Evolutionary conservation across 2,329 filamentous ascomycete species (phyloP), one percentile per base, ranked within the genome.

Genomic region (Trichoderma pleuroti): DNA sequence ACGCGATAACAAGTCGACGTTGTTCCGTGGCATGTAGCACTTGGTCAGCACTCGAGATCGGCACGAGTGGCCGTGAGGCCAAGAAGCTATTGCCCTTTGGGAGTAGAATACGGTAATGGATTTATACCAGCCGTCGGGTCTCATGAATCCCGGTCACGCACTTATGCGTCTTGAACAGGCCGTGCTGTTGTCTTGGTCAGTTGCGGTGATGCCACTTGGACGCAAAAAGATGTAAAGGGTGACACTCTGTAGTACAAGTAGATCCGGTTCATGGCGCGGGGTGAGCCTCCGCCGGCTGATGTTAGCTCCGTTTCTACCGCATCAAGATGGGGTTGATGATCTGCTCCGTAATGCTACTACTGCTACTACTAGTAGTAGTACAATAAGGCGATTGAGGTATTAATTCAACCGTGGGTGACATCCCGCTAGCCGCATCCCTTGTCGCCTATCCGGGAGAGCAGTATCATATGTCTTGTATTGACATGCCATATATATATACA

Each of bases 361-460:
- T 3, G 5, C 3, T 28, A 28, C 26, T 28, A n/a, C n/a, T 24
- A 57, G 18, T 28, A 57, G 52, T 26, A 32, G n/a, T 36, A 59
- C 18, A 42, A 32, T 28, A 42, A 59, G 54, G 34, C 36, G 54
- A 49, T 24, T 49, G 54, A 68, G 54, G 54, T 49, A 46, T 68
- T 60, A 60, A 42, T 39, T 68, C 36, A 49, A 21, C 65, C 21
- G 36, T 68, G 65, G 65, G 65, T 68, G 65, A 68, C 54, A 68
- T 68, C 65, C 65, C 54, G 65, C 64, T 60, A 60, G 52, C 54
- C 54, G 65, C 36, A 68, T 68, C 36, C 49, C 65, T 60, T 57
- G 65, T 68, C 65, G n/a, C 36, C 28, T 49, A 59, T 42, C 36
- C n/a, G 26, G 52, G 36, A 21, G 60, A 32, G 26, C 24, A 52